Evolutionary conservation across 441 rosid species (phyloP), one percentile per base, ranked within the genome.

Genomic region (Pelargonium australe): DNA sequence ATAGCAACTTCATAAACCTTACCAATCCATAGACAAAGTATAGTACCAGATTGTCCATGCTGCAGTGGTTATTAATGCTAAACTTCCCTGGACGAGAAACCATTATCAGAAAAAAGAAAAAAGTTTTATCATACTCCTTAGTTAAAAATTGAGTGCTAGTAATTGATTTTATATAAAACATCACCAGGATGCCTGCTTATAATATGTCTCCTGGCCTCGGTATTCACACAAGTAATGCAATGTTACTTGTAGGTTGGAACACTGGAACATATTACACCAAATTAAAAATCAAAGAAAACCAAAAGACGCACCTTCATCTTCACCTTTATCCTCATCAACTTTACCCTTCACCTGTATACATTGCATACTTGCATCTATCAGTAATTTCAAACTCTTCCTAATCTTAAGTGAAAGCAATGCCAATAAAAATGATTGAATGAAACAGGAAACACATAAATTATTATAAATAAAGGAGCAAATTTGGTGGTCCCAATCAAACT

Each of bases 311-410:
- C 84, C 86, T 83, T 78, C 68, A 64, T 68, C 53, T 73, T 63
- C 78, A 19, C 67, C 65, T 17, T 65, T 74, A 66, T 71, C 60
- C 66, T 49, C 75, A 58, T 65, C 65, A 40, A 17, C 47, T 31
- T 69, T 72, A 60, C 65, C 74, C 40, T 73, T 77, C 60, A 69
- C 81, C 86, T 80, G 81, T 14, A 77, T 8, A 55, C 63, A 49
- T 68, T 49, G 28, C 11, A 31, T 40, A 40, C 43, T 40, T 40
- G 5, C 43, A 40, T 40, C 43, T 7, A 47, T 40, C 10, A 65
- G 53, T 64, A 13, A 41, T 51, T 57, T 41, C 53, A 44, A 45
- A 25, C 45, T 37, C 44, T 55, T 67, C 20, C 31, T 53, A 37
- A 8, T 9, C 17, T 64, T 31, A 0, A 14, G 23, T 20, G 49